Percentiles rank a stretch among this genome's conserved stretches.
Evolutionary conservation across 176 grass and related monocot species (phyloP).

Genomic region (Eleusine indica): DNA sequence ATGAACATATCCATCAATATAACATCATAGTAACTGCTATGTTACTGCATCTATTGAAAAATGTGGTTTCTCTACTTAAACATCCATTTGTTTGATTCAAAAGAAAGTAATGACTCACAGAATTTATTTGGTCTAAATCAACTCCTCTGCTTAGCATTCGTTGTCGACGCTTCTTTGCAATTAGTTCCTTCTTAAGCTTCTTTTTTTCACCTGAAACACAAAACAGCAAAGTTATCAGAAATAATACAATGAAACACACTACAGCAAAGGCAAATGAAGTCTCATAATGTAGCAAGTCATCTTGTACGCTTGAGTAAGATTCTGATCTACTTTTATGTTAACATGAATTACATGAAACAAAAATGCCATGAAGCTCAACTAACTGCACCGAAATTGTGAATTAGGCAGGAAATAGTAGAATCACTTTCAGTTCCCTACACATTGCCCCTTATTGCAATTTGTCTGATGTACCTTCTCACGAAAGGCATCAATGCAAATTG

Average conservation of each 20-base stretch:
- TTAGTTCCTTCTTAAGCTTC: constrained; percentile 81
- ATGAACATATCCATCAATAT: not conserved
- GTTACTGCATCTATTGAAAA: constrained; percentile 3
- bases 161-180: constrained; percentile 82
- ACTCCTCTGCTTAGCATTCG: constrained; percentile 90
- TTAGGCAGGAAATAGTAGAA: not conserved
- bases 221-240: constrained; percentile 21
- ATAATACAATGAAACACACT: not conserved
- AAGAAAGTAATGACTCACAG: constrained; percentile 55
- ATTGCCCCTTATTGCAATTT: not conserved
- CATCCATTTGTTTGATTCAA: not conserved
- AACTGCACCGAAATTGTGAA: not conserved
- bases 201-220: constrained; percentile 77
- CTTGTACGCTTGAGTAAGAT: not conserved
- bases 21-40: not conserved
- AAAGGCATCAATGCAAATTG: no score
- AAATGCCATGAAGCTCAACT: no score
- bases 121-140: constrained; percentile 89
- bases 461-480: not conserved
- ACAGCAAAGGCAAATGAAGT: not conserved
- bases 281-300: not conserved
- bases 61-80: not conserved
- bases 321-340: no score
- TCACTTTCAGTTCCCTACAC: not conserved
- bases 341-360: no score